These are phyloP conservation scores for Petunia hybrid DNA, from an alignment of 305 asterid species.

Conservation along the genomic window DNA sequence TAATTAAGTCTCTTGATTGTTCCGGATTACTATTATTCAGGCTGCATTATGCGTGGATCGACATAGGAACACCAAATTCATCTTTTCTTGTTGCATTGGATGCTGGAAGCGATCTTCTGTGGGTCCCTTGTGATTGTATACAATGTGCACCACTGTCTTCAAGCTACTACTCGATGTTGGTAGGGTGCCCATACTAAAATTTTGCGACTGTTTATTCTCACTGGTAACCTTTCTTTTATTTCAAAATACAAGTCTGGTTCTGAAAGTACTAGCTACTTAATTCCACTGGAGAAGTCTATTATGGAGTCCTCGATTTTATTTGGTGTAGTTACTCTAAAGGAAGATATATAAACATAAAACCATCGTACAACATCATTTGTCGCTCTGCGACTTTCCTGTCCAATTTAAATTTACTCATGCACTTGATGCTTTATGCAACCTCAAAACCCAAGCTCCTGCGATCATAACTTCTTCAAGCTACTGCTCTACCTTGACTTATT, in stretches of 20 bases:
- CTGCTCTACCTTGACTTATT: slow-evolving; percentile 11
- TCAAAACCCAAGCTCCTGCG: neutral
- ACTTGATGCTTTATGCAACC: neutral
- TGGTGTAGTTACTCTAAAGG: neutral
- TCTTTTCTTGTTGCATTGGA: slow-evolving; percentile 88
- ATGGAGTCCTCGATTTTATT: slow-evolving; percentile 15
- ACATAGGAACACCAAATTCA: slow-evolving; percentile 78
- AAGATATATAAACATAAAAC: slow-evolving; percentile 15
- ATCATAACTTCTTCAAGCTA: slow-evolving; percentile 4
- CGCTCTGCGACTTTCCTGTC: neutral
- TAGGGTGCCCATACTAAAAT: slow-evolving; percentile 46
- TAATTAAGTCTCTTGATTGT: slow-evolving; percentile 7
- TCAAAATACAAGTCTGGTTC: slow-evolving; percentile 28
- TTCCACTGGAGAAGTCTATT: neutral
- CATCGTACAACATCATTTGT: neutral
- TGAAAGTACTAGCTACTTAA: neutral
- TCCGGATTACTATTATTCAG: slow-evolving; percentile 47
- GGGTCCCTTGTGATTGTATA: slow-evolving; percentile 86
- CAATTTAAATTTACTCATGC: slow-evolving; percentile 2
- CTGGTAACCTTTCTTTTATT: slow-evolving; percentile 19
- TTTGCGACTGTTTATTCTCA: slow-evolving; percentile 15
- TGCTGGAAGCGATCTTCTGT: slow-evolving; percentile 80
- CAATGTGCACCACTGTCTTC: slow-evolving; percentile 79
- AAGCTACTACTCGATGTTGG: slow-evolving; percentile 69
- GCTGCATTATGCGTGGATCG: slow-evolving; percentile 88